Evolutionary conservation across 176 grass and related monocot species (phyloP).

Genomic region (Phyllostachys edulis): DNA sequence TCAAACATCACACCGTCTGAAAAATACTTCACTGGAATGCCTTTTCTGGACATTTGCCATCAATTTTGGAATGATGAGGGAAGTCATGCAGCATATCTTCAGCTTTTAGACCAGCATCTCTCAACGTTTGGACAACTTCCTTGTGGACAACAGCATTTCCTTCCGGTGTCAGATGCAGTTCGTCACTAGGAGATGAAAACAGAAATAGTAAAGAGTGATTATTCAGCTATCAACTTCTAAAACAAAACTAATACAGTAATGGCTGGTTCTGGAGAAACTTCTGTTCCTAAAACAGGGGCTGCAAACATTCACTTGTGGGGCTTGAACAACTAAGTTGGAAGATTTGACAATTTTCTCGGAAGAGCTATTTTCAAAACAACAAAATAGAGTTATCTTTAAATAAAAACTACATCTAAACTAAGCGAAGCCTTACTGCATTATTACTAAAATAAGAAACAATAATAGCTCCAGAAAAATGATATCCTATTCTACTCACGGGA

Average conservation of each 20-base stretch:
- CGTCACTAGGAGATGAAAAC: conserved; percentile 58
- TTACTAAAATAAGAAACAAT: not conserved
- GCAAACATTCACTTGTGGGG: not conserved
- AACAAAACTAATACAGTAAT: not conserved
- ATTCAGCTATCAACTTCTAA: not conserved
- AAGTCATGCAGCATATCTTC: conserved; percentile 77
- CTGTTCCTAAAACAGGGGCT: not conserved
- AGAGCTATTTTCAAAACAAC: not conserved
- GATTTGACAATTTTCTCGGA: not conserved
- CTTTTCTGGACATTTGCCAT: conserved; percentile 49
- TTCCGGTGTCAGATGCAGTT: conserved; percentile 70
- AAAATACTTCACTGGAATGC: conserved; percentile 57
- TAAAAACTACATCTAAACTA: not conserved
- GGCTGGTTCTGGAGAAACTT: not conserved
- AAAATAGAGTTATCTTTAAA: conserved; percentile 6
- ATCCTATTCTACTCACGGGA: not conserved
- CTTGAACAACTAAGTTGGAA: not conserved
- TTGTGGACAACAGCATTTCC: conserved; percentile 70
- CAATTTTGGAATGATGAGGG: conserved; percentile 71
- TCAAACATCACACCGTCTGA: not conserved
- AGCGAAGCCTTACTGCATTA: not conserved
- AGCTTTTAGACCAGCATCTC: conserved; percentile 44
- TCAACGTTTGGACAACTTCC: conserved; percentile 57
- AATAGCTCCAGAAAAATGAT: not conserved
- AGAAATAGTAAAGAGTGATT: conserved; percentile 1